Conservation (phyloP, 176 grass and related monocot species). For the Aegilops umbellulata region DNA sequence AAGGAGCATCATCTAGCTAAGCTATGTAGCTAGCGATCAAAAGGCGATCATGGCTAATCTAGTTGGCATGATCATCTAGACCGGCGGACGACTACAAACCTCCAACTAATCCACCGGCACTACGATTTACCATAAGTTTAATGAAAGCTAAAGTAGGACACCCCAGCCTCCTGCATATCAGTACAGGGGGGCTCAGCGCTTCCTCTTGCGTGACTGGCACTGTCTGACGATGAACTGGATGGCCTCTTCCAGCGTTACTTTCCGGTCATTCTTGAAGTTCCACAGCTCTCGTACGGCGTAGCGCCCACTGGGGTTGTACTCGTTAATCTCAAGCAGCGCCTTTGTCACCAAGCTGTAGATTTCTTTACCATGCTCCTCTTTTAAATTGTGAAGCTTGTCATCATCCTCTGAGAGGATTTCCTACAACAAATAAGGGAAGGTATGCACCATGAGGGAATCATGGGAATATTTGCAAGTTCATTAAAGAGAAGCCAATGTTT, state of each 20-base stretch:
- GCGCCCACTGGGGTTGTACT: conserved; percentile 46
- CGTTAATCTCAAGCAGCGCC: conserved; percentile 42
- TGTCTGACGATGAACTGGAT: conserved; percentile 7
- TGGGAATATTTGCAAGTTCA: no score
- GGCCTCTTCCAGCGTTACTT: background rate
- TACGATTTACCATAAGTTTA: background rate
- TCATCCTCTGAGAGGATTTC: conserved; percentile 44
- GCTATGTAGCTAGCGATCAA: background rate
- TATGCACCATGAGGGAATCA: no score
- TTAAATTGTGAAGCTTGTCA: conserved; percentile 24
- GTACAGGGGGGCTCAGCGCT: background rate
- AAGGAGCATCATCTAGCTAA: background rate
- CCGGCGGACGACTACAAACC: background rate
- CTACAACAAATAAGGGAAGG: background rate
- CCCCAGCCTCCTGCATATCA: no score
- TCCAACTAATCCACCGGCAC: background rate
- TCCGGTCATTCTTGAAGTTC: background rate
- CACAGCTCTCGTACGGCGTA: conserved; percentile 31
- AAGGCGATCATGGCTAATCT: background rate
- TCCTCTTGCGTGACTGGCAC: conserved; percentile 6
- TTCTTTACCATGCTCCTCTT: conserved; percentile 28
- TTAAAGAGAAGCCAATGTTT: background rate
- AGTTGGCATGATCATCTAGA: background rate
- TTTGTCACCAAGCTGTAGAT: conserved; percentile 30
- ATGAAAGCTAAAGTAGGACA: no score